Evolutionary conservation across 164 flowering plant species (phyloP).

Genomic region (Chimonanthus praecox): DNA sequence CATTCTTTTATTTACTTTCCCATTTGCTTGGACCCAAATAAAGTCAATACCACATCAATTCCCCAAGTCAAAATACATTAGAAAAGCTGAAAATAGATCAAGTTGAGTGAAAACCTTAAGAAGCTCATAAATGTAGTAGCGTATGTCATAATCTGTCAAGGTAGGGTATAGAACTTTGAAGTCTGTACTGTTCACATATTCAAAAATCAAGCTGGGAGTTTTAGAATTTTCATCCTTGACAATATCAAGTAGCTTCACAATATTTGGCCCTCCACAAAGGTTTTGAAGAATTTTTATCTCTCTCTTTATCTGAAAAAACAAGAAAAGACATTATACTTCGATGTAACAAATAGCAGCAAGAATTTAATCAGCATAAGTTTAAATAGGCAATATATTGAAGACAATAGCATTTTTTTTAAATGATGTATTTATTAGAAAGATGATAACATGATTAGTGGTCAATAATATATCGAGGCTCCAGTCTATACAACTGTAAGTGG

Average conservation of each 20-base stretch:
- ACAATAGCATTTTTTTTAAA: background rate
- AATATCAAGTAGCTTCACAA: slow-evolving; percentile 69
- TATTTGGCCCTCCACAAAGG: slow-evolving; percentile 82
- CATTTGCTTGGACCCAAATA: too few species aligned
- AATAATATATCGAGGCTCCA: background rate
- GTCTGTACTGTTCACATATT: slow-evolving; percentile 71
- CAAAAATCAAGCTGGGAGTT: slow-evolving; percentile 74
- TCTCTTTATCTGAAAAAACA: slow-evolving; percentile 64
- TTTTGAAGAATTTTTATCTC: slow-evolving; percentile 88
- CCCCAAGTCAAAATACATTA: too few species aligned
- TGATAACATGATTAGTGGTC: background rate
- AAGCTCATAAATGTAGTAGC: slow-evolving; percentile 77
- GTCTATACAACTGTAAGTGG: too few species aligned
- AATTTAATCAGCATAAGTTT: slow-evolving; percentile 5
- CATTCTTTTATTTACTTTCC: too few species aligned
- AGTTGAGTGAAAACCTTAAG: slow-evolving; percentile 43
- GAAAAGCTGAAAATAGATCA: background rate
- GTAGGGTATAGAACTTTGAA: slow-evolving; percentile 70
- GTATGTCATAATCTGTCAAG: slow-evolving; percentile 68
- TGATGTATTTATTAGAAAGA: too few species aligned
- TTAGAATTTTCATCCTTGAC: slow-evolving; percentile 73
- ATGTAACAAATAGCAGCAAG: background rate
- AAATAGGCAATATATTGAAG: background rate
- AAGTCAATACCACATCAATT: too few species aligned
- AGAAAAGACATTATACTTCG: slow-evolving; percentile 5